A percentile compares a stretch with the other conserved stretches of the same genome.
Conservation (phyloP, 495 filamentous ascomycete genomes). For the Aspergillus ostianus region DNA sequence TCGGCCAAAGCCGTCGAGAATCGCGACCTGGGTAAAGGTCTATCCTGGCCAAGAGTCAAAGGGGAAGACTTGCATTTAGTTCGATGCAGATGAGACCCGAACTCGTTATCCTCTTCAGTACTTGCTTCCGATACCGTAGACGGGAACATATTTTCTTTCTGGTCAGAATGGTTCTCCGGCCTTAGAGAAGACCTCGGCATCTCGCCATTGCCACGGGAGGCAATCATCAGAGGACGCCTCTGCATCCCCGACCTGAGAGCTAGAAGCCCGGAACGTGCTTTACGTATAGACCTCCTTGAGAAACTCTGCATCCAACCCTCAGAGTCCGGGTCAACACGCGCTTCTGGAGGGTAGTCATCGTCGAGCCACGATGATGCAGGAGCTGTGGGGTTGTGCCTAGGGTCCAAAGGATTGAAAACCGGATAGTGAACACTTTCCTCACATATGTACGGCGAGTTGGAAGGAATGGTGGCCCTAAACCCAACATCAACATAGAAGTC, state of each 20-base stretch:
- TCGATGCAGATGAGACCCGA: conserved; percentile 35
- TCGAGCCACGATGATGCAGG: conserved; percentile 6
- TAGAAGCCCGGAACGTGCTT: conserved; percentile 33
- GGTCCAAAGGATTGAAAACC: conserved; percentile 35
- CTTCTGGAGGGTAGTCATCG: conserved; percentile 14
- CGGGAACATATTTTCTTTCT: conserved; percentile 13
- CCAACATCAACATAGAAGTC: background rate
- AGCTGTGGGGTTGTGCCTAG: conserved; percentile 33
- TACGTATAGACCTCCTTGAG: conserved; percentile 31
- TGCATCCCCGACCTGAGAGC: conserved; percentile 30
- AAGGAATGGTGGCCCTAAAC: conserved; percentile 9
- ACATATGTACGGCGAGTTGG: conserved; percentile 24
- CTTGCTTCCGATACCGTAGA: conserved; percentile 25
- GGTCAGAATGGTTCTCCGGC: conserved; percentile 10
- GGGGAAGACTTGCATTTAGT: conserved; percentile 21
- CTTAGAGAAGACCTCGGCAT: background rate
- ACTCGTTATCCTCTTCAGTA: conserved; percentile 34
- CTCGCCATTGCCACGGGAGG: background rate
- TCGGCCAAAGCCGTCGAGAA: conserved; percentile 5
- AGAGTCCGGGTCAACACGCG: conserved; percentile 17
- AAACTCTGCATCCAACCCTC: conserved; percentile 29
- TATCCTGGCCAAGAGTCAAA: conserved; percentile 1
- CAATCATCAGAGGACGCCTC: conserved; percentile 14
- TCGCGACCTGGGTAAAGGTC: conserved; percentile 6
- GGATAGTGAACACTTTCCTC: conserved; percentile 38